These are phyloP conservation scores for Fusarium sp. DNA, from an alignment of 2,329 filamentous ascomycete genomes.

Conservation along the genomic window DNA sequence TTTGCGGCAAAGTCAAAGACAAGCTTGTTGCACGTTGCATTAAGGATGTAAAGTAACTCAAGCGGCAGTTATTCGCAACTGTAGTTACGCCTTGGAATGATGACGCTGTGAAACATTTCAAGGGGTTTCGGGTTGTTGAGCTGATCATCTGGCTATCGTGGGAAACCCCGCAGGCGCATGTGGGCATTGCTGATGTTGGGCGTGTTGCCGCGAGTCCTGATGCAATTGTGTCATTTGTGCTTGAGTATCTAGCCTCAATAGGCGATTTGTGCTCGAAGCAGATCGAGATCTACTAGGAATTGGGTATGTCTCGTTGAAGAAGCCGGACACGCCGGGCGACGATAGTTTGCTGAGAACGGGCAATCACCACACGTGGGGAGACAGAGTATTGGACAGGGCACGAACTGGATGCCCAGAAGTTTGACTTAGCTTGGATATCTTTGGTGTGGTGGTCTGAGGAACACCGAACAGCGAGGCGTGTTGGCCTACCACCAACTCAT, in stretches of 20 bases:
- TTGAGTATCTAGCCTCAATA: constrained; percentile 23
- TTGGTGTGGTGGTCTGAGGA: constrained; percentile 29
- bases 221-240: constrained; percentile 28
- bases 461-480: background rate
- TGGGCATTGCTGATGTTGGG: background rate
- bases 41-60: background rate
- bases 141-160: background rate
- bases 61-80: constrained; percentile 13
- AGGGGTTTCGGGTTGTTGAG: background rate
- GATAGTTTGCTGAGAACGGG: constrained; percentile 9
- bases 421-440: constrained; percentile 12
- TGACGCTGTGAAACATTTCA: constrained; percentile 14
- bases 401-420: constrained; percentile 8
- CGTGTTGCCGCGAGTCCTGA: background rate
- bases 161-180: background rate
- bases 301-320: background rate
- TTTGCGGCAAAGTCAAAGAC: background rate
- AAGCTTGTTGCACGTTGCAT: constrained; percentile 13
- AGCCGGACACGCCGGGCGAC: constrained; percentile 22
- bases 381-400: constrained; percentile 20
- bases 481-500: constrained; percentile 7
- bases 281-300: constrained; percentile 32
- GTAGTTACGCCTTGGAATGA: constrained; percentile 16
- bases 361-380: constrained; percentile 30
- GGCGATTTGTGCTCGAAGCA: constrained; percentile 7